Evolutionary conservation across 306 rosid genomes (phyloP).

Genomic region (Glycyrrhiza uralensis): DNA sequence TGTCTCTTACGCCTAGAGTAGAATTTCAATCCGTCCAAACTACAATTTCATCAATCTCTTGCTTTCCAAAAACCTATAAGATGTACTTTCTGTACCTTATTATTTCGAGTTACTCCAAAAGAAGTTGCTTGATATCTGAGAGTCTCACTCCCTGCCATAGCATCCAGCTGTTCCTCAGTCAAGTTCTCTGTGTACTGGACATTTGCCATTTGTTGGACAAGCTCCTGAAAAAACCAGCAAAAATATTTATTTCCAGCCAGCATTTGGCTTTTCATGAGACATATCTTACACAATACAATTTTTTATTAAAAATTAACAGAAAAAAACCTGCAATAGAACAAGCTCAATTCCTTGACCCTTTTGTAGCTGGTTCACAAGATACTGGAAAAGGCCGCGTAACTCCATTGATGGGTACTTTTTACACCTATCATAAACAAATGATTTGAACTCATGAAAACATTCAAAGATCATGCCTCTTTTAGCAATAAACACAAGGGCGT

Average conservation of each 20-base stretch:
- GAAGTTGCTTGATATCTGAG: constrained; percentile 93
- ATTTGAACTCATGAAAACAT: constrained; percentile 13
- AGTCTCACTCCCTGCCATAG: constrained; percentile 99
- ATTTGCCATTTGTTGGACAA: constrained; percentile 99
- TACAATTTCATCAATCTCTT: neutral
- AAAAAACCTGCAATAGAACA: constrained; percentile 85
- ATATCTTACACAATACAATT: neutral
- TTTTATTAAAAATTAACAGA: neutral
- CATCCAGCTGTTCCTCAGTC: constrained; percentile 95
- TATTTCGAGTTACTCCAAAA: constrained; percentile 87
- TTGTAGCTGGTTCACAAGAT: constrained; percentile 92
- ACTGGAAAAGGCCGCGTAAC: constrained; percentile 95
- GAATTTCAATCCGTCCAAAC: constrained; percentile 10
- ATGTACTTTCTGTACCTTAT: constrained; percentile 56
- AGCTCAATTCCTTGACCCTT: constrained; percentile 96
- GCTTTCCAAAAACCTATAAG: neutral
- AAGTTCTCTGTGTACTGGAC: constrained; percentile 94
- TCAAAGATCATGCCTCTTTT: neutral
- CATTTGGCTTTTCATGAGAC: constrained; percentile 8
- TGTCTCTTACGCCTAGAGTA: neutral
- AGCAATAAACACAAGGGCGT: constrained; percentile 2
- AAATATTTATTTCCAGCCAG: neutral
- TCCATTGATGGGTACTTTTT: constrained; percentile 99
- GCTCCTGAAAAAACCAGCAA: constrained; percentile 64
- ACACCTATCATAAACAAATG: constrained; percentile 55